Percentiles rank a stretch among this genome's conserved stretches.
Conservation (phyloP, 1,139 yeast genomes). For the Candida gigantensis region DNA sequence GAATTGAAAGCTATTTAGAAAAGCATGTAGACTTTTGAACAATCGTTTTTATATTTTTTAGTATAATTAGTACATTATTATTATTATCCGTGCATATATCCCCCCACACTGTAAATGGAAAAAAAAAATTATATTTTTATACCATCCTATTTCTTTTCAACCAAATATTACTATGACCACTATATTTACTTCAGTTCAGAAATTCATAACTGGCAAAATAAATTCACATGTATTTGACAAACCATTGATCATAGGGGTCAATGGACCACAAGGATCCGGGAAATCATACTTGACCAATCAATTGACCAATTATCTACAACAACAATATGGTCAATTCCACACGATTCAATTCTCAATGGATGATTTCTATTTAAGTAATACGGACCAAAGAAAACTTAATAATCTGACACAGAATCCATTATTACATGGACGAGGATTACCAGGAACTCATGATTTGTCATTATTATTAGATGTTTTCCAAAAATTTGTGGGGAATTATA, state of each 20-base stretch:
- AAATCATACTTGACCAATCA: constrained; percentile 66
- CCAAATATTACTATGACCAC: not conserved
- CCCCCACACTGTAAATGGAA: constrained; percentile 1
- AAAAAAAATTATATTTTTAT: too few relatives aligned
- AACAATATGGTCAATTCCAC: constrained; percentile 37
- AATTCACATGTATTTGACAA: constrained; percentile 7
- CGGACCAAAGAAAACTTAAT: constrained; percentile 54
- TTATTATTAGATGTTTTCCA: constrained; percentile 20
- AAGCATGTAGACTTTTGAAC: not conserved
- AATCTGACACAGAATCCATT: constrained; percentile 46
- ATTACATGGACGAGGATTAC: constrained; percentile 80
- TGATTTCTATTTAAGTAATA: constrained; percentile 75
- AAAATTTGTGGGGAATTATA: constrained; percentile 16
- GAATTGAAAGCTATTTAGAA: constrained; percentile 57
- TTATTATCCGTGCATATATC: too few relatives aligned
- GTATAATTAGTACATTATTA: too few relatives aligned
- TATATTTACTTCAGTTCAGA: not conserved
- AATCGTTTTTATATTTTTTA: not conserved
- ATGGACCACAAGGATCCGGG: constrained; percentile 95
- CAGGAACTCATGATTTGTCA: constrained; percentile 86
- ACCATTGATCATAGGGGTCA: constrained; percentile 67
- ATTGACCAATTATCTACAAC: constrained; percentile 37
- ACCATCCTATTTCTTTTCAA: not conserved
- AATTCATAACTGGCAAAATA: constrained; percentile 1
- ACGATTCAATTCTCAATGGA: constrained; percentile 75